These are phyloP conservation scores for Novakomyces olei DNA, from an alignment of 805 yeast species.

Conservation along the genomic window DNA sequence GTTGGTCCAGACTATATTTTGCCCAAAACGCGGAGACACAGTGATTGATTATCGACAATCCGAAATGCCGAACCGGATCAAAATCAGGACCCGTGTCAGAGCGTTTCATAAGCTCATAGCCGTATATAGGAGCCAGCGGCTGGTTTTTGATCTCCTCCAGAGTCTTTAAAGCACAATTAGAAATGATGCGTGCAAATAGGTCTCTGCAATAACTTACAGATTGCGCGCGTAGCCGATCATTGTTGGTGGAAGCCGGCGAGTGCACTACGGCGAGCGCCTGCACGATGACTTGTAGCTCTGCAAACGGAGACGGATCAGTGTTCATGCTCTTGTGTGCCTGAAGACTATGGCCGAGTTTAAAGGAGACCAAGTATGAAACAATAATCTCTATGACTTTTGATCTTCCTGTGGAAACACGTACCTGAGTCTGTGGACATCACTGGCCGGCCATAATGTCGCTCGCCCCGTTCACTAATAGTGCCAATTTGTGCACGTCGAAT, in stretches of 20 bases:
- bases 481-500: too few relatives aligned
- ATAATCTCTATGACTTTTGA: too few relatives aligned
- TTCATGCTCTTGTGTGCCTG: too few relatives aligned
- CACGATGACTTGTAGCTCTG: too few relatives aligned
- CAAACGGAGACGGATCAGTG: too few relatives aligned
- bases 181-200: background rate
- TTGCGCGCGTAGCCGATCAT: slow-evolving; percentile 30
- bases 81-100: background rate
- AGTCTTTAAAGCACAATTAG: slow-evolving; percentile 18
- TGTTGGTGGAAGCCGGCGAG: slow-evolving; percentile 11
- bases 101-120: slow-evolving; percentile 50
- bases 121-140: slow-evolving; percentile 80
- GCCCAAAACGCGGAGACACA: slow-evolving; percentile 37
- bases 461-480: too few relatives aligned
- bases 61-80: slow-evolving; percentile 56
- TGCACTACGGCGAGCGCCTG: slow-evolving; percentile 13
- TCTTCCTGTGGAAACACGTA: too few relatives aligned
- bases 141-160: slow-evolving; percentile 54
- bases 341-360: too few relatives aligned
- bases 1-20: slow-evolving; percentile 34
- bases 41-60: slow-evolving; percentile 54
- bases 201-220: slow-evolving; percentile 12
- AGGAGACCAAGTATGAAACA: too few relatives aligned
- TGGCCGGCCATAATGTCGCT: too few relatives aligned
- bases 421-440: too few relatives aligned